Evolutionary conservation across 768 basidiomycete genomes (phyloP).

Genomic region (Cyclocybe aegerita): DNA sequence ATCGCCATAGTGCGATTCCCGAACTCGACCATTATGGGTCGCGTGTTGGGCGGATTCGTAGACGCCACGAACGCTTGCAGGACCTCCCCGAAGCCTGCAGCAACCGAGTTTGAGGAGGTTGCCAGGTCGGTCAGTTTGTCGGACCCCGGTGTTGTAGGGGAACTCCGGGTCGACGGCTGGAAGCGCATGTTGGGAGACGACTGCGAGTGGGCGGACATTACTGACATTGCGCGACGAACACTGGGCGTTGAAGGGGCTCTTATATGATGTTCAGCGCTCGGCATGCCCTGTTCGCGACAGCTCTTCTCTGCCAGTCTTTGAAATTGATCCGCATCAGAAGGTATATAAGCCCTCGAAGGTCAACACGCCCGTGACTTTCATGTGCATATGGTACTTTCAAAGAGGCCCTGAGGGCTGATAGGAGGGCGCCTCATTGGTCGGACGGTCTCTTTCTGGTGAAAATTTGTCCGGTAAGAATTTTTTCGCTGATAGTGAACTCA

Average conservation of each 20-base stretch:
- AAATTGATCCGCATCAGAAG: conserved; percentile 6
- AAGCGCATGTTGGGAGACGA: conserved; percentile 13
- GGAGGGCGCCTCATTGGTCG: too few relatives aligned
- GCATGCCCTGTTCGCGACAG: not conserved
- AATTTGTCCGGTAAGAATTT: too few relatives aligned
- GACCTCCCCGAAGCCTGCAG: conserved; percentile 32
- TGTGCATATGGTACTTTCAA: too few relatives aligned
- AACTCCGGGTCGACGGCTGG: conserved; percentile 10
- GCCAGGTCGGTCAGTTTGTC: conserved; percentile 18
- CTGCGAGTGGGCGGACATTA: conserved; percentile 10
- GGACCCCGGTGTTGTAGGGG: conserved; percentile 10
- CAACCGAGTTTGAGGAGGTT: conserved; percentile 25
- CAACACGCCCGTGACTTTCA: not conserved
- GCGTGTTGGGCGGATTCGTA: conserved; percentile 15
- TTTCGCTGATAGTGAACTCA: too few relatives aligned
- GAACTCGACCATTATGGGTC: conserved; percentile 33
- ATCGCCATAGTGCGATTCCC: conserved; percentile 32
- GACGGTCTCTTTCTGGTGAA: too few relatives aligned
- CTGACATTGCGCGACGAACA: not conserved
- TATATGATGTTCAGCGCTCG: not conserved
- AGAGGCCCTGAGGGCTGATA: too few relatives aligned
- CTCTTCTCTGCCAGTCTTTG: not conserved
- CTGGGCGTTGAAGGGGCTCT: not conserved
- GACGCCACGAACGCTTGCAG: conserved; percentile 25
- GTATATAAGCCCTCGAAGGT: too few relatives aligned